These are phyloP conservation scores for Hanseniaspora jakobsenii DNA, from an alignment of 805 yeast genomes.

Conservation along the genomic window DNA sequence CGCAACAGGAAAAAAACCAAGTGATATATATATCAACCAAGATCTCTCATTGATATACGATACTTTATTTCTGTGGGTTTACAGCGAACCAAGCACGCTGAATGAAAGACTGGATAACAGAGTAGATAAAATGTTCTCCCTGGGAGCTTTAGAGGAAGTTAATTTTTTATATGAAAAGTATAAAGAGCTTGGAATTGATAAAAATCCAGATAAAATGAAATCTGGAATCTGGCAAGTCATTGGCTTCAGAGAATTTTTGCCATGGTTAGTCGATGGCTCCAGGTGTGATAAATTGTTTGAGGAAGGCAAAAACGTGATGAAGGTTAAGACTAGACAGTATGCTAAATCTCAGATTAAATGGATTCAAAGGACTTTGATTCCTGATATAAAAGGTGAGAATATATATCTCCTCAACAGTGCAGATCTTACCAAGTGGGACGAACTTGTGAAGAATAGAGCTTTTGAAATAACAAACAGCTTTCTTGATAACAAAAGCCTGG, in stretches of 20 bases:
- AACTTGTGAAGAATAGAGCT: slow-evolving; percentile 47
- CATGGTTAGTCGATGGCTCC: slow-evolving; percentile 39
- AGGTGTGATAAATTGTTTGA: slow-evolving; percentile 24
- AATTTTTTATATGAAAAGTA: slow-evolving; percentile 42
- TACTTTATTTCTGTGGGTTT: slow-evolving; percentile 72
- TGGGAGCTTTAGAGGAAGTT: slow-evolving; percentile 64
- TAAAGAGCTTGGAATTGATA: slow-evolving; percentile 21
- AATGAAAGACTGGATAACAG: slow-evolving; percentile 57
- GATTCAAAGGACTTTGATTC: slow-evolving; percentile 61
- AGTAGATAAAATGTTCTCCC: slow-evolving; percentile 69
- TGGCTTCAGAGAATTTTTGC: slow-evolving; percentile 81
- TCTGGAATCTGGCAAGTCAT: slow-evolving; percentile 88
- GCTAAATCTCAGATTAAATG: slow-evolving; percentile 84
- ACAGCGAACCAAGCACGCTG: slow-evolving; percentile 47
- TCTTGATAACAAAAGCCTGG: slow-evolving; percentile 20
- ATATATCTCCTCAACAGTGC: slow-evolving; percentile 67
- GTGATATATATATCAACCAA: slow-evolving; percentile 60
- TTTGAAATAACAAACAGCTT: slow-evolving; percentile 35
- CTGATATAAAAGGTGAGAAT: slow-evolving; percentile 54
- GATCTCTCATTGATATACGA: slow-evolving; percentile 44
- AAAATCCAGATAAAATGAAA: slow-evolving; percentile 34
- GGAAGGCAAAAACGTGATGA: slow-evolving; percentile 62
- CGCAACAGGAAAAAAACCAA: slow-evolving; percentile 53
- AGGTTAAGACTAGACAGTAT: slow-evolving; percentile 68
- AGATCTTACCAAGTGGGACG: slow-evolving; percentile 50